Evolutionary conservation across 2,329 filamentous ascomycete species (phyloP).

Genomic region (Fusarium armeniacum): DNA sequence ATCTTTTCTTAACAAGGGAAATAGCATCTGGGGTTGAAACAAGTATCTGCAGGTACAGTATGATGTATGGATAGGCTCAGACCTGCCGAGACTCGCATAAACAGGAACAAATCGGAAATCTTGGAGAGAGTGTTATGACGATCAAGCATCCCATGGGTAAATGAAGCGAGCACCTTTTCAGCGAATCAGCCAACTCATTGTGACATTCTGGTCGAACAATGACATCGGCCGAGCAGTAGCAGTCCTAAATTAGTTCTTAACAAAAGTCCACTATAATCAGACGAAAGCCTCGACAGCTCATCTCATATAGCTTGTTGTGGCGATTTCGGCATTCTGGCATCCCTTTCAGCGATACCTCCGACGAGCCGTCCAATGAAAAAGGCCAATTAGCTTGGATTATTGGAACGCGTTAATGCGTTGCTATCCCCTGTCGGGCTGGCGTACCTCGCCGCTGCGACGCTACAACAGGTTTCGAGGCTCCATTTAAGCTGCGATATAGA

Average conservation of each 20-base stretch:
- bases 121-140: neutral
- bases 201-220: neutral
- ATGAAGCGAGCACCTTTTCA: constrained; percentile 3
- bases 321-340: constrained; percentile 23
- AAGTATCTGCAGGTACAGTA: constrained; percentile 7
- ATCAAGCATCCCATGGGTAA: neutral
- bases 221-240: constrained; percentile 27
- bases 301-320: constrained; percentile 11
- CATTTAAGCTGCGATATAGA: constrained; percentile 25
- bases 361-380: constrained; percentile 20
- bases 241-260: neutral
- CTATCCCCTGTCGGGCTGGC: constrained; percentile 39
- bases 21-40: neutral
- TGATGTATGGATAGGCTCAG: neutral
- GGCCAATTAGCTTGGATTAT: constrained; percentile 15
- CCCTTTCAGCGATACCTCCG: constrained; percentile 31
- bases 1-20: neutral
- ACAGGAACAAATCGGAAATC: neutral
- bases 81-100: neutral
- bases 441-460: constrained; percentile 36
- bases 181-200: neutral
- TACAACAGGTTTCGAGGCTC: constrained; percentile 38
- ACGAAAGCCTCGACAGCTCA: neutral
- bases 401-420: constrained; percentile 29
- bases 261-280: neutral